Base-by-base conservation (phyloP, 371 early-diverging fungal species). In the Syncephalastrum monosporum region DNA sequence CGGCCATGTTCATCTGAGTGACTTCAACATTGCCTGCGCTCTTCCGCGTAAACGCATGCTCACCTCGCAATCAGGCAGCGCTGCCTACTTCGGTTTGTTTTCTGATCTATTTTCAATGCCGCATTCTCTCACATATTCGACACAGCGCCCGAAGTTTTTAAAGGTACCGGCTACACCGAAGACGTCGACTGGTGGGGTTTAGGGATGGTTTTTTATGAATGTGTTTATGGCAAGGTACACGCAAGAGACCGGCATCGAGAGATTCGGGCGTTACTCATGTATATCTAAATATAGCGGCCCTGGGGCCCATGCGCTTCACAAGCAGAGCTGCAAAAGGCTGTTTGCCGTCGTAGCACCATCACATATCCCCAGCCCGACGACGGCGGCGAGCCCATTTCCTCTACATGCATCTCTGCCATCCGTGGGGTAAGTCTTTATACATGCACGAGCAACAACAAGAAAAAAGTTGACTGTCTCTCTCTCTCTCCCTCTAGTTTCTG, bases 111-210 rank as follows among this genome's bases (percentile, higher is more conserved):
- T 44, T 86, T 84, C 15, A 78, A 78, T 17, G 79, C 79, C 76
- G 77, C 81, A 21, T 2, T 16, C 14, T 16, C 29, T 16, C 33
- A 38, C 25, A 15, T 4, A 46, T 46, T 17, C 21, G 5, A 16
- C 56, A 42, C 75, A 84, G 92, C 92, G 0, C 92, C 92, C 0
- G 92, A 91, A 56, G 74, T 91, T 12, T 83, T 91, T 48, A 69
- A 65, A 19, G 67, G 74, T 6, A 61, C 67, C 12, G 87, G 88
- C 5, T 91, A 92, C 60, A 71, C 67, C 3, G 73, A 76, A 54
- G 77, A 78, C 13, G 80, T 88, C 24, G 91, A 96, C 69, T 92
- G 93, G 88, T 96, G 97, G 95, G 79, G 89, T 15, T 53, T 94
- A 12, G 97, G 93, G 0, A 82, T 94, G 19, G 64, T 87, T 2